These are phyloP conservation scores for Paulinella micropora DNA, from an alignment of 78 protist genomes.

Conservation along the genomic window DNA sequence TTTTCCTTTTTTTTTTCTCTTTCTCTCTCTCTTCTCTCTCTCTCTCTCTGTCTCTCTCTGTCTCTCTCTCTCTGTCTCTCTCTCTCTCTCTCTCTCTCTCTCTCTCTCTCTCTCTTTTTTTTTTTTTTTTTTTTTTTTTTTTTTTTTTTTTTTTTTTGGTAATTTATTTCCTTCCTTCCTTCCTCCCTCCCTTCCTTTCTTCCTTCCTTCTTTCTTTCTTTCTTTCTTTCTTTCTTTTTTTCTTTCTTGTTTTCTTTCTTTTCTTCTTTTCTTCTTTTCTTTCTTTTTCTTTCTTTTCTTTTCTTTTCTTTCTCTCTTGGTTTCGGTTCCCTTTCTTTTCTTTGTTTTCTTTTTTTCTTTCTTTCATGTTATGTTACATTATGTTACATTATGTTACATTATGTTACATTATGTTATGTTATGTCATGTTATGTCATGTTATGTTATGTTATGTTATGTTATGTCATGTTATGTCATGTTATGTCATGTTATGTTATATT, in stretches of 20 bases:
- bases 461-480: no score
- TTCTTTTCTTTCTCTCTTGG: no score
- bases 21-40: neutral
- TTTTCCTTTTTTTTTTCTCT: neutral
- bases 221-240: neutral
- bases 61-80: neutral
- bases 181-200: neutral
- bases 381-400: no score
- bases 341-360: no score
- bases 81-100: neutral
- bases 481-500: no score
- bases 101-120: neutral
- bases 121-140: neutral
- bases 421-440: no score
- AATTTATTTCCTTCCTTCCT: neutral
- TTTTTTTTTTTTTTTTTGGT: neutral
- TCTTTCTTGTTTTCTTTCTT: neutral
- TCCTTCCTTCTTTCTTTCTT: neutral
- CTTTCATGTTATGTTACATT: no score
- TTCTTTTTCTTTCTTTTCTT: no score
- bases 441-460: no score
- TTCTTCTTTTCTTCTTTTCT: neutral
- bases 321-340: no score
- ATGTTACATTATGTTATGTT: no score
- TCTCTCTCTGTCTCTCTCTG: neutral